Conservation (phyloP, 1,139 yeast genomes). For the Debaryomyces fabryi region DNA sequence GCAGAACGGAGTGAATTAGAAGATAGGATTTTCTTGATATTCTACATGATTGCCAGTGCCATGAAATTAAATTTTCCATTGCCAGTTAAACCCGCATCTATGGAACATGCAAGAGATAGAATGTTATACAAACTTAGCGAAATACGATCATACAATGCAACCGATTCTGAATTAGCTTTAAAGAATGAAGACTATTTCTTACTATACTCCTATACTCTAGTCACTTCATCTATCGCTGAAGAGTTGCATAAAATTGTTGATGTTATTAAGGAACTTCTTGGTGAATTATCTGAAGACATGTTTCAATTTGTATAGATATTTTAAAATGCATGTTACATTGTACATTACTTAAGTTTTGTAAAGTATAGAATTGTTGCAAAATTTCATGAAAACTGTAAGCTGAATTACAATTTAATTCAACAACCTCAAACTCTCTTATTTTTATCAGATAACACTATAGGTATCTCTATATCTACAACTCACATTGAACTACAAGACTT, state of each 20-base stretch:
- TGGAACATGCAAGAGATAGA: conserved; percentile 74
- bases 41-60: conserved; percentile 80
- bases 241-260: conserved; percentile 63
- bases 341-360: too few relatives aligned
- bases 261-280: conserved; percentile 60
- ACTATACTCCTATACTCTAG: conserved; percentile 73
- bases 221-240: conserved; percentile 65
- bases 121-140: conserved; percentile 65
- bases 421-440: not conserved
- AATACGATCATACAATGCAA: conserved; percentile 37
- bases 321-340: not conserved
- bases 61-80: conserved; percentile 74
- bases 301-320: conserved; percentile 36
- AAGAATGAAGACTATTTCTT: conserved; percentile 73
- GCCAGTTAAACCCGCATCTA: conserved; percentile 76
- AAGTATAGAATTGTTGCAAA: not conserved
- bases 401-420: not conserved
- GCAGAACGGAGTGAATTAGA: conserved; percentile 69
- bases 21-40: conserved; percentile 69
- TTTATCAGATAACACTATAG: not conserved
- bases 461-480: not conserved
- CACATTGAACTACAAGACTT: not conserved
- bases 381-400: not conserved
- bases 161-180: conserved; percentile 25
- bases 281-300: conserved; percentile 61